phyloP scores from a whole-genome alignment of 2,329 filamentous ascomycete genomes.

The Aurifilum marmelostoma region DNA sequence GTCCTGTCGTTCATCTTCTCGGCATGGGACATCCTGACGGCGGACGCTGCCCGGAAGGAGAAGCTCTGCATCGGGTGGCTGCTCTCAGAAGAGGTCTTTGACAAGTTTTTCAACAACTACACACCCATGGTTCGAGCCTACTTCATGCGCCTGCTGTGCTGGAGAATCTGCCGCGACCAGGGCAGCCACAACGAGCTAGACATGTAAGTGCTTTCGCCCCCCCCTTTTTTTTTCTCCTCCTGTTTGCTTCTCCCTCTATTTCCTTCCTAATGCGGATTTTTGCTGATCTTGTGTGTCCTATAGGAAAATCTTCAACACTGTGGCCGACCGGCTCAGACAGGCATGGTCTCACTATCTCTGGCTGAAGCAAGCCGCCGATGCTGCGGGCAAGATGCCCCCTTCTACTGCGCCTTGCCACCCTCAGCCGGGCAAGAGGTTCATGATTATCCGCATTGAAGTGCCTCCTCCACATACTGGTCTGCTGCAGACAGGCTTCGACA shows the following conservation, averaged over 20 bases:
- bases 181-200: slow-evolving; percentile 68
- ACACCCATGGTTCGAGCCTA: slow-evolving; percentile 94
- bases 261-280: neutral
- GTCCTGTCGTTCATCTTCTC: slow-evolving; percentile 81
- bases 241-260: slow-evolving; percentile 30
- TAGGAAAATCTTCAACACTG: slow-evolving; percentile 70
- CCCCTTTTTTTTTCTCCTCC: too few relatives aligned
- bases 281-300: slow-evolving; percentile 34
- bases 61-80: slow-evolving; percentile 75
- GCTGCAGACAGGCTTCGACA: slow-evolving; percentile 34
- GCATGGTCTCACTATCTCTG: slow-evolving; percentile 82
- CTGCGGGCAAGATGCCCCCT: slow-evolving; percentile 56
- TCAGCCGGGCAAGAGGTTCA: slow-evolving; percentile 80
- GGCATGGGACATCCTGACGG: slow-evolving; percentile 74
- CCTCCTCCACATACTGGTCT: slow-evolving; percentile 51
- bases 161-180: slow-evolving; percentile 80
- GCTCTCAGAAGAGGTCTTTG: slow-evolving; percentile 73
- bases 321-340: slow-evolving; percentile 69
- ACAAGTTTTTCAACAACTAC: slow-evolving; percentile 88
- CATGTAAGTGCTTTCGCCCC: slow-evolving; percentile 68
- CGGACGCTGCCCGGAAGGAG: slow-evolving; percentile 68
- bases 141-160: slow-evolving; percentile 87
- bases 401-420: slow-evolving; percentile 83
- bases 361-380: slow-evolving; percentile 69
- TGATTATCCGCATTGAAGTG: slow-evolving; percentile 83